Evolutionary conservation across 306 rosid genomes (phyloP).

Genomic region (Trichosanthes cucumerina): DNA sequence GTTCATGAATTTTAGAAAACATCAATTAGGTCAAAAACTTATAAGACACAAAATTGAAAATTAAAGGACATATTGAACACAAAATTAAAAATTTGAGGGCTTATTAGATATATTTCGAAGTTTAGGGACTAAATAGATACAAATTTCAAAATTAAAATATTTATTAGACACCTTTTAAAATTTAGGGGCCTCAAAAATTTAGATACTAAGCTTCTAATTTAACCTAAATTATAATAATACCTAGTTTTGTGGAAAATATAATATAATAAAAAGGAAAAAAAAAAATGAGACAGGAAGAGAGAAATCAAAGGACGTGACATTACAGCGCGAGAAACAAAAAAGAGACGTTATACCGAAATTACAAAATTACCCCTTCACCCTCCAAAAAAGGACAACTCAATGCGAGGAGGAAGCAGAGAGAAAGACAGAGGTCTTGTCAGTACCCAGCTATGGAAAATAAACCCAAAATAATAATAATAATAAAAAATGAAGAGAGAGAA

Average conservation of each 20-base stretch:
- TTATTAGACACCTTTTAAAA: too few species aligned
- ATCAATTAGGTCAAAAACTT: too few species aligned
- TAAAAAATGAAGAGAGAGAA: background rate
- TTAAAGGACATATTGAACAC: too few species aligned
- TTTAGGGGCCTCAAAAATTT: too few species aligned
- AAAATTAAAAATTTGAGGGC: too few species aligned
- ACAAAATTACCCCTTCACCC: conserved; percentile 21
- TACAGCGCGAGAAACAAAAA: conserved; percentile 3
- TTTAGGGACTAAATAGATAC: too few species aligned
- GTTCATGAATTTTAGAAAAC: too few species aligned
- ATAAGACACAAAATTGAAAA: too few species aligned
- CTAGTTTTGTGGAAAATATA: background rate
- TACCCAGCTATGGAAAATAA: conserved; percentile 6
- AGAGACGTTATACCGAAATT: background rate
- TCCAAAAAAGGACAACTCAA: conserved; percentile 30
- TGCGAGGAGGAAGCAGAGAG: conserved; percentile 15
- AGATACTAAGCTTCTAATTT: too few species aligned
- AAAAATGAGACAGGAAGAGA: background rate
- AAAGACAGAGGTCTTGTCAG: conserved; percentile 31
- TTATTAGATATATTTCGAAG: too few species aligned
- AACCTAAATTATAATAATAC: background rate
- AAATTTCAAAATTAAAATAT: too few species aligned
- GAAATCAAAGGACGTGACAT: background rate
- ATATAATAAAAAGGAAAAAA: background rate
- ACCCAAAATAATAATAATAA: background rate